Percentiles rank a stretch among this genome's conserved stretches.
Conservation (phyloP, 495 filamentous ascomycete genomes). For the Daldinia concentrica region DNA sequence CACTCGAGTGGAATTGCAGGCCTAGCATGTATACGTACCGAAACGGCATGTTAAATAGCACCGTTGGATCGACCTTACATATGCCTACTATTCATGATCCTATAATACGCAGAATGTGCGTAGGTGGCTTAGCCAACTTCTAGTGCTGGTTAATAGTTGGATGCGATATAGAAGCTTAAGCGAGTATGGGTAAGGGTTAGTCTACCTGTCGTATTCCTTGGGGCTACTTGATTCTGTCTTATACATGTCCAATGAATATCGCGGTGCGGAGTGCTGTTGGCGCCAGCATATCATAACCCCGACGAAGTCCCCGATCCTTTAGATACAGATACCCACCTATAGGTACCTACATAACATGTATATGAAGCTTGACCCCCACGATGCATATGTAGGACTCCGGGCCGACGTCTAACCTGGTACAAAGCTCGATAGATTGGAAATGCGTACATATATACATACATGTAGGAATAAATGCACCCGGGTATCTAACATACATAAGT, state of each 20-base stretch:
- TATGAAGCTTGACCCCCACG: slow-evolving; percentile 9
- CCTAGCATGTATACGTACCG: background rate
- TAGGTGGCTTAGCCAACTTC: background rate
- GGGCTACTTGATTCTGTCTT: background rate
- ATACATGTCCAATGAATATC: slow-evolving; percentile 1
- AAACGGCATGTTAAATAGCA: background rate
- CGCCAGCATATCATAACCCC: background rate
- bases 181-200: slow-evolving; percentile 6
- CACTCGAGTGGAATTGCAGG: background rate
- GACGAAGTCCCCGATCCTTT: background rate
- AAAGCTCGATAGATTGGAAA: background rate
- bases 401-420: slow-evolving; percentile 2
- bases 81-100: background rate
- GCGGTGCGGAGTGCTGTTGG: slow-evolving; percentile 1
- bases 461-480: background rate
- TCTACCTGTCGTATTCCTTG: background rate
- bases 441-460: background rate
- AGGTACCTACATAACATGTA: background rate
- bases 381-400: background rate
- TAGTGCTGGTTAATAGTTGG: background rate
- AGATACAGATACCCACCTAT: background rate
- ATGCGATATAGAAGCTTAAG: background rate
- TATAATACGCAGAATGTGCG: background rate
- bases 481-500: background rate
- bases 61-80: background rate